Base-by-base conservation (phyloP, 768 basidiomycete genomes). In the Amanita exitialis region DNA sequence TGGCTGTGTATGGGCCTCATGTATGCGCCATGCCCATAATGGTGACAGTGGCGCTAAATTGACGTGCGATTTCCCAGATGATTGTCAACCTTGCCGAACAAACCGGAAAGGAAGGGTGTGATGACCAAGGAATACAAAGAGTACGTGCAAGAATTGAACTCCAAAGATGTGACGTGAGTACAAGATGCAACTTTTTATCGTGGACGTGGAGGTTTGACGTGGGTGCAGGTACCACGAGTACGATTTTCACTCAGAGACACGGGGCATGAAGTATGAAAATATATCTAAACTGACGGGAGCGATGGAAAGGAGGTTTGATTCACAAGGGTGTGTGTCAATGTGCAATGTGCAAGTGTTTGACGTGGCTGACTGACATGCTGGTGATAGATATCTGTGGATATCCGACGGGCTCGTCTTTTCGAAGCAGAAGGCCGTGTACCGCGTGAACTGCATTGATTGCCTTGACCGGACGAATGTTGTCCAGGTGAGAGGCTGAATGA, bases 181-280 rank as follows among this genome's bases (percentile, higher is more conserved):
- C 47, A 16, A 38, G 6, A 38, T 32, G 21, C 41, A 25, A 36
- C 8, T 28, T 28, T 28, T 28, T 28, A 28, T 28, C 1, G 3
- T 30, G 27, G 34, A 12, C 48, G 12, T 47, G 25, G 25, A 27
- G 25, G 38, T 28, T 51, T 27, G 49, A 43, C 52, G 54, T 39
- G 53, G 8, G 46, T 16, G n/a, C 56, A 90, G 86, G 55, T 91
- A 90, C 58, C 68, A 71, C 54, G 85, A 82, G 60, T 97, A 93
- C 60, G 95, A 97, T 64, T 98, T 97, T 64, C 95, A 97, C 66
- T 76, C 71, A 3, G 91, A 96, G 64, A 95, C 92, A 9, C 85
- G 80, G 61, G 94, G 95, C 18, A 96, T 98, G 95, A 90, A 89
- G 86, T 93, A 95, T 60, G 93, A 95, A 69, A 91, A 95, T 51